Base-by-base conservation (phyloP, 257 asterid species). In the Ehretia macrophylla region DNA sequence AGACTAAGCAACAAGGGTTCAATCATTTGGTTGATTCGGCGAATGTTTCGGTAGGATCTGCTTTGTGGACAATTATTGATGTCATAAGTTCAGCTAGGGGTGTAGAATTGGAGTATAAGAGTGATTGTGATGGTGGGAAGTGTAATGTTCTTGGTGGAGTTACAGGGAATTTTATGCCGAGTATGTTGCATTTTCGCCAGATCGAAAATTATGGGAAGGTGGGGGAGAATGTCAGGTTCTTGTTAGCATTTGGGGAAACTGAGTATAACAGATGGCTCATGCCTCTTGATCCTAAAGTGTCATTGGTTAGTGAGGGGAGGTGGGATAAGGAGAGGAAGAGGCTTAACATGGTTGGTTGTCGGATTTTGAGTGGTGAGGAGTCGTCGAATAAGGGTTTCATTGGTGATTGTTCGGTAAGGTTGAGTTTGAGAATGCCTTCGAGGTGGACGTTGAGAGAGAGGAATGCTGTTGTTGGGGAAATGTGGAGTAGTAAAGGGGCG, bases 271-370 rank as follows among this genome's bases (percentile, higher is more conserved):
- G 76, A 10, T 50, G 55, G 59, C 71, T 14, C 19, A 16, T 77
- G 63, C 66, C 79, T 27, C 75, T 83, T 37, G 79, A 79, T 22
- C 95, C 93, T 6, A 84, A 82, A 57, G 40, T 53, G 49, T 80
- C 92, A 18, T 66, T 91, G 68, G 79, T 88, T 65, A 71, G 75
- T 18, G 98, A 91, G 72, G 98, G 98, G 58, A 86, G 71, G 66
- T 91, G 95, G 95, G 82, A 91, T 39, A 58, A 23, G 48, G 68
- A 75, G 83, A 82, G 70, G 17, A 88, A 56, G 72, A 79, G 85
- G 78, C 84, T 91, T 59, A 74, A 87, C 75, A 74, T 88, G 92
- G 83, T 84, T 73, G 96, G 79, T n/a, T 91, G 98, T 67, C 83
- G 78, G 57, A 82, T 88, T 58, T 77, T 75, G 54, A 79, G 75